Percentiles rank a stretch among this genome's conserved stretches.
These are phyloP conservation scores for Coemansia sp. DNA, from an alignment of 371 early-diverging fungal genomes.

Conservation along the genomic window DNA sequence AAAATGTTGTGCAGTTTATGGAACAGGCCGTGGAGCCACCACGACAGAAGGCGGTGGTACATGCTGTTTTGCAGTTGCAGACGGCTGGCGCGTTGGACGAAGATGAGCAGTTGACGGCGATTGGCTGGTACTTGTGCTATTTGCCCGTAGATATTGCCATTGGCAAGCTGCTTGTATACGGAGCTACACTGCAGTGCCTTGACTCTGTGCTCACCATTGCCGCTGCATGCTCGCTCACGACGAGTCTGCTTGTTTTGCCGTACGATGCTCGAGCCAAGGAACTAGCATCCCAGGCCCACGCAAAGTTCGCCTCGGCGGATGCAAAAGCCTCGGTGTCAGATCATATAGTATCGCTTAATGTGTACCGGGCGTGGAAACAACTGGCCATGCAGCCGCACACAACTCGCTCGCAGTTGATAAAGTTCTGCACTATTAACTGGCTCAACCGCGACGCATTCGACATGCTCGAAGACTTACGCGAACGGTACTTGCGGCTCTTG, in stretches of 20 bases:
- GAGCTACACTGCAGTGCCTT: constrained; percentile 76
- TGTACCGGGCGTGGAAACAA: constrained; percentile 58
- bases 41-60: constrained; percentile 62
- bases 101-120: constrained; percentile 66
- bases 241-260: constrained; percentile 52
- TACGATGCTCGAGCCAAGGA: constrained; percentile 30
- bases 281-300: constrained; percentile 56
- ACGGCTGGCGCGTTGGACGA: constrained; percentile 54
- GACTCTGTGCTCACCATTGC: constrained; percentile 81
- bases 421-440: constrained; percentile 42
- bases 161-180: constrained; percentile 84
- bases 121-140: constrained; percentile 85
- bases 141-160: constrained; percentile 88
- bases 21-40: constrained; percentile 77
- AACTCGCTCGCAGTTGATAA: too few relatives aligned
- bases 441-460: constrained; percentile 63
- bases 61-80: constrained; percentile 62
- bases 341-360: background rate
- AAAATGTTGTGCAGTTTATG: constrained; percentile 62
- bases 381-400: constrained; percentile 39
- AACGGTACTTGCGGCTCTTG: constrained; percentile 71
- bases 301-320: constrained; percentile 28
- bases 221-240: constrained; percentile 48
- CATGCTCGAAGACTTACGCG: constrained; percentile 77
- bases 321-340: background rate